These are phyloP conservation scores for Pestalotiopsis sp. DNA, from an alignment of 2,329 filamentous ascomycete species.

Conservation along the genomic window DNA sequence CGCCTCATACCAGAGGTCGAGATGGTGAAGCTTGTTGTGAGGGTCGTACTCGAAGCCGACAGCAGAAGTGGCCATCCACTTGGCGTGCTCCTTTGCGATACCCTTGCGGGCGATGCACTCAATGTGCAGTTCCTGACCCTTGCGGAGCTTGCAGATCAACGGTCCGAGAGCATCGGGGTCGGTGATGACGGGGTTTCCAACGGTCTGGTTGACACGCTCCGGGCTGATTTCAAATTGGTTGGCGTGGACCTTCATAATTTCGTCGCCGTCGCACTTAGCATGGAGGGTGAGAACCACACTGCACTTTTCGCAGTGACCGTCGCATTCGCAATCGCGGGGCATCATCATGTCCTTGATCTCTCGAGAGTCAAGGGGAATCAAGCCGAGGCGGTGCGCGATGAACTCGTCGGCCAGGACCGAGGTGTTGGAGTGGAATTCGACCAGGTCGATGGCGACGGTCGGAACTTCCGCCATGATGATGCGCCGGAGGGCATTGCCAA, in stretches of 20 bases:
- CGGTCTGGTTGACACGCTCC: conserved; percentile 70
- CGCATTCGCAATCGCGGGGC: conserved; percentile 94
- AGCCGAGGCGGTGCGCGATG: conserved; percentile 86
- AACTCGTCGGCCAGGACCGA: conserved; percentile 98
- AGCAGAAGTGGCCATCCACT: conserved; percentile 92
- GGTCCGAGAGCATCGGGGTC: conserved; percentile 82
- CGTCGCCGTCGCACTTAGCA: conserved; percentile 81
- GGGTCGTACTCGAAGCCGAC: conserved; percentile 98
- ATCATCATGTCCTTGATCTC: conserved; percentile 83
- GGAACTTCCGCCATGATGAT: conserved; percentile 92
- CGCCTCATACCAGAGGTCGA: conserved; percentile 93
- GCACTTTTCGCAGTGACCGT: conserved; percentile 91
- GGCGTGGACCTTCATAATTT: conserved; percentile 93
- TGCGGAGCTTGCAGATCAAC: conserved; percentile 87
- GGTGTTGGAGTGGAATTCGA: conserved; percentile 90
- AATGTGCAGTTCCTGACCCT: conserved; percentile 87
- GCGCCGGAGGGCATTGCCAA: conserved; percentile 90
- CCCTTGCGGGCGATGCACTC: conserved; percentile 97
- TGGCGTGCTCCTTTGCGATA: conserved; percentile 97
- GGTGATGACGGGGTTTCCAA: conserved; percentile 81
- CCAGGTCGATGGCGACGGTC: conserved; percentile 91
- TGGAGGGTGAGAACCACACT: conserved; percentile 83
- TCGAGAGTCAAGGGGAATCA: conserved; percentile 85
- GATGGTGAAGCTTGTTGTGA: conserved; percentile 90
- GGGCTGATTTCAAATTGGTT: conserved; percentile 79